These are phyloP conservation scores for Cordyceps farinosa DNA, from an alignment of 2,329 filamentous ascomycete species.

Conservation along the genomic window DNA sequence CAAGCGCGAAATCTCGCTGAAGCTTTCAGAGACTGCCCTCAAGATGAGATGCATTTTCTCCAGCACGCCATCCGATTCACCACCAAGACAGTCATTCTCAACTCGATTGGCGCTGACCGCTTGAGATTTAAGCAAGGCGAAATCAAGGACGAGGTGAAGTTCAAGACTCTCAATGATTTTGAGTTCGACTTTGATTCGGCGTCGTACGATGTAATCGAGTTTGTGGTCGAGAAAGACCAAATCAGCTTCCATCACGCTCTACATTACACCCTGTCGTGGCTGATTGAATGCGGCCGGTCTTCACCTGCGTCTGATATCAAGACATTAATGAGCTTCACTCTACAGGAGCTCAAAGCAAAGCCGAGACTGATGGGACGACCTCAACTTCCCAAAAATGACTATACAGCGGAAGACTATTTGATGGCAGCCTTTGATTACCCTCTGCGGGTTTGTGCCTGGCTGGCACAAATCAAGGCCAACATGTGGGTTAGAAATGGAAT, in stretches of 20 bases:
- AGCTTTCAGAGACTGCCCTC: conserved; percentile 68
- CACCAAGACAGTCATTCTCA: conserved; percentile 79
- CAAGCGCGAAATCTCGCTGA: conserved; percentile 86
- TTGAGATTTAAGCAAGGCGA: conserved; percentile 81
- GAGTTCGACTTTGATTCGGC: conserved; percentile 66
- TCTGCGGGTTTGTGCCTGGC: conserved; percentile 88
- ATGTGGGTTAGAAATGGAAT: conserved; percentile 99
- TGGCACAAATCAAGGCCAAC: conserved; percentile 95
- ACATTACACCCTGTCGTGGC: conserved; percentile 94
- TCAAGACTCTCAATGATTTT: conserved; percentile 73
- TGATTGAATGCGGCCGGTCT: conserved; percentile 82
- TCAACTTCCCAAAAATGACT: conserved; percentile 53
- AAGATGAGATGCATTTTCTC: conserved; percentile 64
- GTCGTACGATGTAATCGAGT: conserved; percentile 72
- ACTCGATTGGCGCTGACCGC: conserved; percentile 85
- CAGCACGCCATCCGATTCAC: conserved; percentile 68
- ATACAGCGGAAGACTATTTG: conserved; percentile 71
- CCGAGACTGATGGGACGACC: conserved; percentile 60
- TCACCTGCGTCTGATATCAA: conserved; percentile 66
- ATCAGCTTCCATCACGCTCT: conserved; percentile 98
- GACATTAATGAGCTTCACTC: conserved; percentile 67
- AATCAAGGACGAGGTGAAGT: conserved; percentile 79
- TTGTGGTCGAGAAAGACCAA: conserved; percentile 80
- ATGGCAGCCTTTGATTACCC: conserved; percentile 91
- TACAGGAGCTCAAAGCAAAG: conserved; percentile 64